A percentile compares a stretch with the other conserved stretches of the same genome.
phyloP scores from a whole-genome alignment of 805 yeast genomes.

The Lipomyces starkeyi region DNA sequence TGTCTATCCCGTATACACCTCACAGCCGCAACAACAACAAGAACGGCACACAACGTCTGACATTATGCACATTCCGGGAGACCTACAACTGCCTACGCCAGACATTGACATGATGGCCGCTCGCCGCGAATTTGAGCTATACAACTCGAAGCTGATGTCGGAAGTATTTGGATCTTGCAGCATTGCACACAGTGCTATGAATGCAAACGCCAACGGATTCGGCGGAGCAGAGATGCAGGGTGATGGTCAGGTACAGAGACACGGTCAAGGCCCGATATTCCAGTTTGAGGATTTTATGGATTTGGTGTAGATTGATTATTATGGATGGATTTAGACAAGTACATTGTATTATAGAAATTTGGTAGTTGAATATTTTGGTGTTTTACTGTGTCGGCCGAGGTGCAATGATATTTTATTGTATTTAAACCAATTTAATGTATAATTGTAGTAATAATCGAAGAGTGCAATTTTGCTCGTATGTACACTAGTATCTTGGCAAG shows the following conservation, averaged over 20 bases:
- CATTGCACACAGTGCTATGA: neutral
- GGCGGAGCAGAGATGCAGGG: neutral
- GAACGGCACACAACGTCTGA: neutral
- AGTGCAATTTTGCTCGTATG: too few species aligned
- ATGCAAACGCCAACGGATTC: neutral
- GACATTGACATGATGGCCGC: slow-evolving; percentile 18
- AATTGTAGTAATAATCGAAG: too few species aligned
- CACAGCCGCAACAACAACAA: neutral
- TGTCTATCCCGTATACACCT: neutral
- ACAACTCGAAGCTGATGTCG: slow-evolving; percentile 16
- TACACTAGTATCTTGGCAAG: too few species aligned
- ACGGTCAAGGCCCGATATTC: neutral
- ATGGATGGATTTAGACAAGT: neutral
- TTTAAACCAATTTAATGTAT: too few species aligned
- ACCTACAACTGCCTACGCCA: neutral
- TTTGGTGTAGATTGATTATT: slow-evolving; percentile 6
- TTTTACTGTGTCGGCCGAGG: too few species aligned
- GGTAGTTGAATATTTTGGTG: too few species aligned
- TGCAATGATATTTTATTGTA: too few species aligned
- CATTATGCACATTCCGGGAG: neutral
- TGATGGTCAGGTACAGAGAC: neutral
- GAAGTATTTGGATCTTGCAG: slow-evolving; percentile 18
- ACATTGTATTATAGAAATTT: neutral
- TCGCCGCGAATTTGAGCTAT: slow-evolving; percentile 23
- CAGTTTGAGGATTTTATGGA: slow-evolving; percentile 22